A percentile compares a stretch with the other conserved stretches of the same genome.
These are phyloP conservation scores for Nectriaceae sp. DNA, from an alignment of 2,329 filamentous ascomycete species.

Conservation along the genomic window DNA sequence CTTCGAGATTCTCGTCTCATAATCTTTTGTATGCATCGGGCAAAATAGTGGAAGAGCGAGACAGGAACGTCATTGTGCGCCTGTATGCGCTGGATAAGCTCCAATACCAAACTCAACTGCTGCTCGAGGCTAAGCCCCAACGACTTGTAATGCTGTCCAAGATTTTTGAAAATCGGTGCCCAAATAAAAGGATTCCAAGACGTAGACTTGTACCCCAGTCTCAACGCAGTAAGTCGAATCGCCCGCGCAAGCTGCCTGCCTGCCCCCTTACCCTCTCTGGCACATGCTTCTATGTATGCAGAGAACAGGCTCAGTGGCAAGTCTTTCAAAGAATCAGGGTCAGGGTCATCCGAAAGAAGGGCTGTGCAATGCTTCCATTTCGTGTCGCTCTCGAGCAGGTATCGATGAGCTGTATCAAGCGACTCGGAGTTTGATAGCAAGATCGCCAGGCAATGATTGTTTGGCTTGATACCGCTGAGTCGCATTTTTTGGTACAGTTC, in stretches of 20 bases:
- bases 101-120: constrained; percentile 32
- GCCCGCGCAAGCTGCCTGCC: constrained; percentile 33
- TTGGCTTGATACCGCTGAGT: constrained; percentile 47
- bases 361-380: constrained; percentile 10
- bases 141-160: constrained; percentile 31
- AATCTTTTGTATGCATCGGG: constrained; percentile 27
- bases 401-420: constrained; percentile 48
- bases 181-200: constrained; percentile 35
- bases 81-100: constrained; percentile 32
- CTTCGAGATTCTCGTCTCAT: constrained; percentile 26
- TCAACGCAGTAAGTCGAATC: constrained; percentile 30
- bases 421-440: constrained; percentile 56
- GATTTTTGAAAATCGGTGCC: constrained; percentile 36
- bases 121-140: constrained; percentile 30
- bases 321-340: constrained; percentile 21
- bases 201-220: constrained; percentile 23
- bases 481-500: constrained; percentile 63
- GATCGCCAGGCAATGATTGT: constrained; percentile 52
- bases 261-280: constrained; percentile 20
- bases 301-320: constrained; percentile 42
- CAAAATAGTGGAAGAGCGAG: constrained; percentile 24
- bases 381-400: constrained; percentile 47
- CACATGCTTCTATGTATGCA: constrained; percentile 48
- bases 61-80: constrained; percentile 23
- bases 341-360: constrained; percentile 25